Evolutionary conservation across 2,329 filamentous ascomycete species (phyloP), one percentile per base, ranked within the genome.

Genomic region (Fusarium chaquense): DNA sequence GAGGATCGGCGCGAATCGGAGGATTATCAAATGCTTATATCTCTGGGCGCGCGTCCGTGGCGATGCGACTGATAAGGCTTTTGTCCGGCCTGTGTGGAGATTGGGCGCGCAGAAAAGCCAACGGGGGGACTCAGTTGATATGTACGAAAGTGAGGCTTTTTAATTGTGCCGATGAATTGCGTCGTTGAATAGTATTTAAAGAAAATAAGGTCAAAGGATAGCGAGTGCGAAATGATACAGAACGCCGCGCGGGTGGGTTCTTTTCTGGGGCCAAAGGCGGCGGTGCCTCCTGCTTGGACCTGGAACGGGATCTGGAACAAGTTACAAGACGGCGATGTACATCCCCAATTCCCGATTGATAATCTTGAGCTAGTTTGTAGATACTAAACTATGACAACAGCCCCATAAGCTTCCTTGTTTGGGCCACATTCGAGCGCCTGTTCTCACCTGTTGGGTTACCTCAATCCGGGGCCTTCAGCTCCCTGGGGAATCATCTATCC

Each of bases 341-440:
- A 45, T 54, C 54, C 65, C 61, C 55, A n/a, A 52, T 65, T 65
- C 50, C 43, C 59, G 67, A 70, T 58, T 71, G 70, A 74, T 73
- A 73, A 74, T 32, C 38, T 50, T 38, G 41, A 56, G 32, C 53
- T 56, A 56, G 46, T 22, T 35, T 22, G 46, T 22, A 40, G 44
- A 62, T 45, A 65, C 46, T 49, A 36, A 53, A 61, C 60, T 60
- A 58, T 69, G 69, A 62, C 62, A 51, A 55, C 55, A 60, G 52
- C 49, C 50, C 57, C 58, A 47, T 64, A 56, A 49, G 33, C 49
- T 64, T 54, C 63, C 54, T 70, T 62, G 66, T 66, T 56, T 54
- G 44, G 43, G 45, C 53, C 56, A 53, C 58, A 35, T 64, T 38
- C 24, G 30, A 36, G 28, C 38, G 32, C 59, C 35, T 22, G 26